Base-by-base conservation (phyloP, 768 basidiomycete genomes). In the Glaciozyma antarctica region DNA sequence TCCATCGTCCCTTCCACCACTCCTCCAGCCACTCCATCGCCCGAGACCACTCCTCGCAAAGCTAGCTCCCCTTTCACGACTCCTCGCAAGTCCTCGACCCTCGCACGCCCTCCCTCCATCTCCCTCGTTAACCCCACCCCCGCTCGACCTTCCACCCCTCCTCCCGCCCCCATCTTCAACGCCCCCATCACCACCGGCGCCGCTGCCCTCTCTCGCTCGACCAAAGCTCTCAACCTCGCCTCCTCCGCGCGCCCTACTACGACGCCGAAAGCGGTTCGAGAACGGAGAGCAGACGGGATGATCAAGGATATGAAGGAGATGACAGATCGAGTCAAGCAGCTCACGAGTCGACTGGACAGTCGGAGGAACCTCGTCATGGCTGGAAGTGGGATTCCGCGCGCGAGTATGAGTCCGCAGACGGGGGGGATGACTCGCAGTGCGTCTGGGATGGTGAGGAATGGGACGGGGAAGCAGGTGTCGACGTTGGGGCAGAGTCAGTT, bases 241-340 rank as follows among this genome's bases (percentile, higher is more conserved):
- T 48, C 45, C 26, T 19, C 21, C 38, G 60, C 54, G 2, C 28
- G 53, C 22, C 19, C 53, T 3, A 30, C 17, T 22, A 32, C 32
- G 22, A 52, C 59, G 51, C 60, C 32, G 5, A 24, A 28, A 24
- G 38, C 24, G 24, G 26, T 24, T 22, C 48, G 58, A 30, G 55
- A 60, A n/a, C 48, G 62, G 5, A 53, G 68, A 15, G 38, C 55
- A 26, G 62, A 64, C 32, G 60, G 61, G 32, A 63, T 63, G 64
- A 61, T 66, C 30, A 58, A 59, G 21, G 64, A 69, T 44, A 69
- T 66, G 68, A 61, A 63, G 54, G 48, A 49, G 22, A 65, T 69
- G 64, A 69, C 64, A 6, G 53, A 58, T 13, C 61, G 68, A 5
- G 64, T 63, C 19, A 63, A 60, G 21, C 58, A 56, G 13, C 24